Base-by-base conservation (phyloP, 2,329 filamentous ascomycete genomes). In the Aspergillus sp. region DNA sequence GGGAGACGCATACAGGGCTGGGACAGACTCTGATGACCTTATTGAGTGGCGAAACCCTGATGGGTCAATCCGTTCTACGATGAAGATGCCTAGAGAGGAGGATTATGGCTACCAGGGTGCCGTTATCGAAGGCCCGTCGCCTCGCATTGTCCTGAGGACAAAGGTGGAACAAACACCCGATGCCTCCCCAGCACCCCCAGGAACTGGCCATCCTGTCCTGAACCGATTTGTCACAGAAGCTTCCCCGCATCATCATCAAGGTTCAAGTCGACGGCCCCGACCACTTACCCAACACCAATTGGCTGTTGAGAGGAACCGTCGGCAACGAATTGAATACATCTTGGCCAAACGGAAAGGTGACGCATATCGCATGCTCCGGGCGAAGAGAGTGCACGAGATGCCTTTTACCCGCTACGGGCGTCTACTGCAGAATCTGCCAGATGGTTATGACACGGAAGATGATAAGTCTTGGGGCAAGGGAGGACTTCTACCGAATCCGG, bases 241-340 rank as follows among this genome's bases (percentile, higher is more conserved):
- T 19, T 68, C 70, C 31, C 65, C 68, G 50, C 64, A 65, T 19
- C 68, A 70, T 49, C 65, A 70, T 49, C 65, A 60, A 39, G 52
- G 63, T 53, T 66, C 69, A 41, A 68, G 70, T 47, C 75, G 77
- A 51, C 77, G 79, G 12, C 75, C 78, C 14, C 74, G 79, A 17
- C 79, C 79, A 9, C 70, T 80, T 41, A 81, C 79, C 2, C 78
- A 80, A 52, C 79, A 81, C 55, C 79, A 81, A 56, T 70, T 80
- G 52, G 79, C 79, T 21, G 74, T 81, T 5, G 78, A 80, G 59
- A 75, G 79, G 52, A 79, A 81, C 56, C 73, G 78, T 33, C 76
- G 76, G 53, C 75, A 79, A 59, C 76, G 79, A 7, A 76, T 81
- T 56, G 77, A 80, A 23, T 79, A 80, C 63, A 68, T 79, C 8